Evolutionary conservation across 2,329 filamentous ascomycete species (phyloP), one percentile per base, ranked within the genome.

Genomic region (Rutstroemia sp.): DNA sequence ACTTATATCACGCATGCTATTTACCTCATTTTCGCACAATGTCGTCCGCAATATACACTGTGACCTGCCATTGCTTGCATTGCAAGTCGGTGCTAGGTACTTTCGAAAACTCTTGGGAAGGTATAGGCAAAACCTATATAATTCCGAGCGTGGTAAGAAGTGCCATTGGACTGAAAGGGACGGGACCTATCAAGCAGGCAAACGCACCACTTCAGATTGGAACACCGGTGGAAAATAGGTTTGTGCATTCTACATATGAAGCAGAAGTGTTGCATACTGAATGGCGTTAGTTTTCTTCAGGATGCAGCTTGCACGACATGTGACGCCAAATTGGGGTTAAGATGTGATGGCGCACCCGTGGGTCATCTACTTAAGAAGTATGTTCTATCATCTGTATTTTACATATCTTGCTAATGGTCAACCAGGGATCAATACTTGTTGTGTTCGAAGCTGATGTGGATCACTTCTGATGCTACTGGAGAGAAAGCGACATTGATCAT

Each of bases 81-180:
- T 71, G 69, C 55, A 59, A 62, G 12, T 50, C 55, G 8, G 60
- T 65, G 34, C 42, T 70, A 19, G 67, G 63, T 1, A 58, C 57
- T 39, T 69, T 67, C 45, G 54, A 58, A 27, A 71, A 70, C 48
- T 59, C 60, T 1, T 71, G 68, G 67, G 64, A 63, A 58, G 60
- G 58, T 5, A 66, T 70, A 42, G 68, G 69, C 12, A 70, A 65
- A 44, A 65, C 59, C 8, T 69, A 70, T 54, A 65, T 60, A 42
- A 66, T 61, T 37, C 67, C 68, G 25, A 58, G 64, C 16, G 59
- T 65, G 54, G 52, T 60, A 2, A 59, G 58, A 21, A 44, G 56
- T 46, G 49, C 30, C 12, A 52, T 49, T 45, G 68, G 67, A 14
- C 59, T 69, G 25, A 59, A 64, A 52, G 57, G 54, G 14, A 54